Percentiles rank a stretch among this genome's conserved stretches.
phyloP scores from a whole-genome alignment of 2,329 filamentous ascomycete species.

The Didymosphaeria variabile region DNA sequence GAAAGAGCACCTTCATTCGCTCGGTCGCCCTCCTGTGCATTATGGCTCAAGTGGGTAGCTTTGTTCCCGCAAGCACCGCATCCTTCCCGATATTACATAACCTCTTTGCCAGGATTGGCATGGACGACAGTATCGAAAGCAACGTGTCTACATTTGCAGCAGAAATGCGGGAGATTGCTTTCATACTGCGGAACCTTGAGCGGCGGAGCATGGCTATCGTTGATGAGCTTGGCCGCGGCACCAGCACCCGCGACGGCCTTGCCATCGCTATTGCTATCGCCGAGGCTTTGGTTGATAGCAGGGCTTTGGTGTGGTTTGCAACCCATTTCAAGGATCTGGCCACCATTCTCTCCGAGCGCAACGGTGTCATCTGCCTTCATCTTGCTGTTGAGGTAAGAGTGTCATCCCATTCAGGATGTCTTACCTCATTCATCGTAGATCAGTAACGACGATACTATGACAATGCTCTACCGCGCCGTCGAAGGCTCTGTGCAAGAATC shows the following conservation, averaged over 20 bases:
- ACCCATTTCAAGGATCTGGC: conserved; percentile 91
- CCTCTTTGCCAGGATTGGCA: conserved; percentile 86
- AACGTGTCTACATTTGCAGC: conserved; percentile 93
- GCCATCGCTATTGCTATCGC: conserved; percentile 90
- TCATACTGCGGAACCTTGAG: conserved; percentile 86
- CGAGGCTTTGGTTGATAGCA: conserved; percentile 82
- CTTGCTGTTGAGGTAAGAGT: conserved; percentile 73
- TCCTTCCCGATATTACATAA: conserved; percentile 81
- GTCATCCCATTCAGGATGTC: neutral
- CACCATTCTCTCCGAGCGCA: conserved; percentile 75
- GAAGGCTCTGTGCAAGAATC: conserved; percentile 74
- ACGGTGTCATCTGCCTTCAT: conserved; percentile 84
- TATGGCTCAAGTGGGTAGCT: conserved; percentile 93
- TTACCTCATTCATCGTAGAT: conserved; percentile 30
- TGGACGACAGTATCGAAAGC: conserved; percentile 86
- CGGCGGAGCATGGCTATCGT: conserved; percentile 80
- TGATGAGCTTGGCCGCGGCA: conserved; percentile 91
- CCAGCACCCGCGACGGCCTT: conserved; percentile 86
- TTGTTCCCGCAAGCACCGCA: conserved; percentile 86
- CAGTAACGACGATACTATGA: conserved; percentile 69
- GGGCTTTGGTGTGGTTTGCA: conserved; percentile 85
- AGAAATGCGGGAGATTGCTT: conserved; percentile 96
- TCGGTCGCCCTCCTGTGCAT: conserved; percentile 83
- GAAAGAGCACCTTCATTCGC: conserved; percentile 92
- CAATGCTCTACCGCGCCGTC: conserved; percentile 86